Percentiles rank a stretch among this genome's conserved stretches.
These are phyloP conservation scores for Chytriomyces sp. DNA, from an alignment of 192 early-diverging fungal species.

Conservation along the genomic window DNA sequence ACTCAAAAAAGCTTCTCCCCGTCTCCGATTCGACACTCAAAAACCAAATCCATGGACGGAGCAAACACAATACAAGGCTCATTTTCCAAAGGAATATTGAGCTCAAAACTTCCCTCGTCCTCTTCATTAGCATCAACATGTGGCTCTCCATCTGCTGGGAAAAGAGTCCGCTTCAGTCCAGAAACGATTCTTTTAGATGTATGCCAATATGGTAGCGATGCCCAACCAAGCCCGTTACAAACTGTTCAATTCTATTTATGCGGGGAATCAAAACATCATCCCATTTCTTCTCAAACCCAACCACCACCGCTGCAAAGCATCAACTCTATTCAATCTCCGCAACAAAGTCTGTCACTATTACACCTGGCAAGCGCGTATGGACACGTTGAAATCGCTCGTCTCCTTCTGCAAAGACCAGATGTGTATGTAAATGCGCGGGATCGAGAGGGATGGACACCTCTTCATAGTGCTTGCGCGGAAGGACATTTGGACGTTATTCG, in stretches of 20 bases:
- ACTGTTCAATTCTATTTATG: neutral
- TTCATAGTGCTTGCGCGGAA: constrained; percentile 73
- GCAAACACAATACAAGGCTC: neutral
- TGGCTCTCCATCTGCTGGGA: constrained; percentile 11
- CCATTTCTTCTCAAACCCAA: neutral
- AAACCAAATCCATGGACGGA: constrained; percentile 19
- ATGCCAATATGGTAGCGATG: constrained; percentile 39
- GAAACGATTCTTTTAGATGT: constrained; percentile 48
- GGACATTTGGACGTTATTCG: constrained; percentile 60
- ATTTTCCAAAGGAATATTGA: neutral
- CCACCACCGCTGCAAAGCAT: constrained; percentile 26
- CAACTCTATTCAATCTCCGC: constrained; percentile 43
- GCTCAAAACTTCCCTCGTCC: neutral
- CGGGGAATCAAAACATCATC: neutral
- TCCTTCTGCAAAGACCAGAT: constrained; percentile 37
- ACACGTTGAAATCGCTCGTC: constrained; percentile 40
- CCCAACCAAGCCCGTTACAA: constrained; percentile 12
- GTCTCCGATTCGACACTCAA: neutral
- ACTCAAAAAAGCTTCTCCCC: neutral
- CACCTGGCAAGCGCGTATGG: constrained; percentile 66
- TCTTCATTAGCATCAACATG: neutral
- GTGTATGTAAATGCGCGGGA: constrained; percentile 52
- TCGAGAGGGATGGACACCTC: constrained; percentile 68
- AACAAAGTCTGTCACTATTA: constrained; percentile 54
- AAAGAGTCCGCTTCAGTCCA: constrained; percentile 48